Base-by-base conservation (phyloP, 2,329 filamentous ascomycete genomes). In the Phialemonium atrogriseum region DNA sequence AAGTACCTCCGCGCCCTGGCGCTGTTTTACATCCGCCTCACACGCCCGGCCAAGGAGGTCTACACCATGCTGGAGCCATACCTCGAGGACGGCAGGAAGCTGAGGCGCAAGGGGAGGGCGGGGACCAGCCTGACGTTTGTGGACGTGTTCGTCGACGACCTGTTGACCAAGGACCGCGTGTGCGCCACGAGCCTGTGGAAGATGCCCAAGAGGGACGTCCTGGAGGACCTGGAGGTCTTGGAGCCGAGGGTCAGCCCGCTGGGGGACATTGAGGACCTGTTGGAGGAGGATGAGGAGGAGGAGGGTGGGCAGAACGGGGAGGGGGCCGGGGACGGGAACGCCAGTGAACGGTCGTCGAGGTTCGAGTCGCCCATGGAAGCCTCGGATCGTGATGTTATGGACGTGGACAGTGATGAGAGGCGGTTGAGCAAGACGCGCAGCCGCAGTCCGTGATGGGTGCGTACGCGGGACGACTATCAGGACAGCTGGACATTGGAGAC, bases 161-260 rank as follows among this genome's bases (percentile, higher is more conserved):
- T 98, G 43, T 64, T 98, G 40, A 82, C 75, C 0, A 94, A 94
- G 59, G 85, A 93, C 35, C 72, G 91, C 32, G 80, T 95, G 0
- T 96, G 89, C 52, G 89, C 80, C 22, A 96, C 91, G 4, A 93
- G 80, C 50, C 53, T 98, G 45, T 93, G 86, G 78, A 94, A 94
- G 62, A 72, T 98, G 68, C 84, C 88, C 4, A 77, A 77, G 37
- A 69, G 91, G 45, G 77, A 83, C 42, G 71, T 84, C 31, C 54
- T 98, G 42, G 91, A 98, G 61, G 91, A 98, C 54, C 52, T 94
- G 54, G 91, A 94, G 43, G 59, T 88, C 48, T 51, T 98, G 49
- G 89, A 95, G 51, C 83, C 87, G 30, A 73, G 89, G 42, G 73
- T 85, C 21, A 95, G 88, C 56, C 78, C 86, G 21, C 56, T 96